Evolutionary conservation across 2,329 filamentous ascomycete genomes (phyloP), one percentile per base, ranked within the genome.

Genomic region (Fusarium subtropicale): DNA sequence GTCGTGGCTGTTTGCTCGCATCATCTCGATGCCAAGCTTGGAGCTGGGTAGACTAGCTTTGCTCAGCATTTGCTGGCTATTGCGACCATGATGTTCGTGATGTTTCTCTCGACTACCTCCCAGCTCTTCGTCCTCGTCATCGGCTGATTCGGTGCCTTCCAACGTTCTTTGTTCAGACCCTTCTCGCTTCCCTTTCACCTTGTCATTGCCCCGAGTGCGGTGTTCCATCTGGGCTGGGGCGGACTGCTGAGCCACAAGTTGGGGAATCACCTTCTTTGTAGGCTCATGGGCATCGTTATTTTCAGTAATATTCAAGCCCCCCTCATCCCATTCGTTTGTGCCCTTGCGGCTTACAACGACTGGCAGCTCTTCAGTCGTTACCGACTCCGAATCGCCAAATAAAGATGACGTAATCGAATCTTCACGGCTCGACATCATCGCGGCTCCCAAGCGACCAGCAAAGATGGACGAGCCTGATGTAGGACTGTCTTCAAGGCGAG

Each of bases 11-110:
- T 97, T 97, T 22, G 95, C 97, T 48, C 95, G 90, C 93, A 97
- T 95, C 95, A 98, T 97, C 79, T 98, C 95, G 51, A 94, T 96
- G 3, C 94, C 94, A 3, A 98, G 87, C 79, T 97, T 97, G 1
- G 94, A 97, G 56, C 91, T 92, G 15, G 92, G 91, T 26, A 92
- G 85, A 38, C 85, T 83, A 18, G 82, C 80, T 69, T 89, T 89
- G 62, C 81, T 75, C 38, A 74, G 68, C 54, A 77, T 62, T 12
- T 78, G 76, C 56, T 80, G 80, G 72, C 77, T 80, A 57, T 76
- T 75, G 26, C 79, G 83, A 38, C 87, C 83, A 41, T 82, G 78
- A 79, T 91, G 80, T 81, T 78, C 83, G 39, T 82, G 78, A 79
- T 91, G 80, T 81, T 78, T 79, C 11, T 81, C 79, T 28, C 76